Evolutionary conservation across 2,329 filamentous ascomycete genomes (phyloP), one percentile per base, ranked within the genome.

Genomic region (Colletotrichum gloeosporioides): DNA sequence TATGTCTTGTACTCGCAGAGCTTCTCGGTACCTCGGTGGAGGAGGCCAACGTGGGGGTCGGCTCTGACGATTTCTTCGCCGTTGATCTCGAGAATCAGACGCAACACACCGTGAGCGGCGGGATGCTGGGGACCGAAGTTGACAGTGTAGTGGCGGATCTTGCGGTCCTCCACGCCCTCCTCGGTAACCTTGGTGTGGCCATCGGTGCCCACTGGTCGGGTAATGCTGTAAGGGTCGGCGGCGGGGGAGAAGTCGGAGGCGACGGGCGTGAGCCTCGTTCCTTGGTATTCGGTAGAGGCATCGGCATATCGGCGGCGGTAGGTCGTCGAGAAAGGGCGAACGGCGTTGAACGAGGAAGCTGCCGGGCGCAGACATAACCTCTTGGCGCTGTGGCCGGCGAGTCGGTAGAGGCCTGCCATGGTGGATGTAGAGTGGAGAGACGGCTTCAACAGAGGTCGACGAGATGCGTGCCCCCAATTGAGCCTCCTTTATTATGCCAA

Each of bases 1-100:
- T 99, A 99, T 81, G 96, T 98, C 91, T 98, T 98, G 92, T 99
- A 99, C 90, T 99, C 97, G 88, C 99, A 99, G 88, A 99, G 92
- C 92, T 99, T 99, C 91, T 99, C 97, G 78, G 97, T 99, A 80
- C 97, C 97, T 82, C 97, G 93, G 87, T 99, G 97, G 83, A 99
- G 92, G 86, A 99, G 89, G 75, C 97, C 97, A 82, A 99, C 96
- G 88, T 99, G 97, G 63, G 97, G 97, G 87, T 99, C 97, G 79
- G 96, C 95, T 84, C 97, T 95, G 82, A 99, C 90, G 84, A 99
- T 99, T 88, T 98, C 95, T 89, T 99, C 97, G 85, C 97, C 97
- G 87, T 95, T 98, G 84, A 99, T 92, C 87, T 99, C 97, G 82
- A 99, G 92, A 89, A 99, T 99, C 88, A 99, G 88, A 71, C 97